A percentile compares a stretch with the other conserved stretches of the same genome.
These are phyloP conservation scores for Bruguiera gymnorhiza DNA, from an alignment of 345 rosid genomes.

Conservation along the genomic window DNA sequence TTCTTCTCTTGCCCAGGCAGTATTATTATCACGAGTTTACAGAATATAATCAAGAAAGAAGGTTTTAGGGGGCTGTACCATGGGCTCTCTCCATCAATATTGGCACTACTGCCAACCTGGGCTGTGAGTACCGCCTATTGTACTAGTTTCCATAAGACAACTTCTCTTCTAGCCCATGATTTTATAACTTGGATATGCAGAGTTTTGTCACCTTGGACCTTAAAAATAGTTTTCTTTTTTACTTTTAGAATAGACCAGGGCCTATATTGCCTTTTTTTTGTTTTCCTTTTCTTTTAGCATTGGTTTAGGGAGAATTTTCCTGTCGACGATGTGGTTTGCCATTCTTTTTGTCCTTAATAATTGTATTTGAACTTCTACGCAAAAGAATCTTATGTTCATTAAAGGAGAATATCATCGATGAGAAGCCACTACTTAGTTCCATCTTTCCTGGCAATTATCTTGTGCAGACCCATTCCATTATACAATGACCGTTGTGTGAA, in stretches of 20 bases:
- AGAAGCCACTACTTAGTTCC: neutral
- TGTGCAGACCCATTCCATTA: too few relatives aligned
- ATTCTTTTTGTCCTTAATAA: neutral
- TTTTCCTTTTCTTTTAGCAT: neutral
- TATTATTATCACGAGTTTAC: slow-evolving; percentile 64
- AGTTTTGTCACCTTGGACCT: neutral
- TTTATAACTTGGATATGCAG: neutral
- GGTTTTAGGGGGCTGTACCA: slow-evolving; percentile 83
- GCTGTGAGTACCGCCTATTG: slow-evolving; percentile 56
- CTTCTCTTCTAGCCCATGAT: neutral
- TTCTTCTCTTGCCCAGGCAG: slow-evolving; percentile 49
- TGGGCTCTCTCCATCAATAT: slow-evolving; percentile 88
- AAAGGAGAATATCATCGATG: neutral
- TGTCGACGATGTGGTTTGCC: neutral
- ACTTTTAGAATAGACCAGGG: neutral
- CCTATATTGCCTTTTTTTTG: slow-evolving; percentile 2
- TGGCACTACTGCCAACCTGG: slow-evolving; percentile 96
- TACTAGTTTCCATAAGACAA: neutral
- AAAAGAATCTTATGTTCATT: neutral
- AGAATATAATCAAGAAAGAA: slow-evolving; percentile 59
- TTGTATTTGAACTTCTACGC: neutral
- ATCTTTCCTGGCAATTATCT: too few relatives aligned
- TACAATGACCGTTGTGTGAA: neutral
- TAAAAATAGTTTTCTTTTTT: neutral
- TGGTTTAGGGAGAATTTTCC: neutral